Evolutionary conservation across 176 grass and related monocot species (phyloP), one percentile per base, ranked within the genome.

Genomic region (Oryza officinalis): DNA sequence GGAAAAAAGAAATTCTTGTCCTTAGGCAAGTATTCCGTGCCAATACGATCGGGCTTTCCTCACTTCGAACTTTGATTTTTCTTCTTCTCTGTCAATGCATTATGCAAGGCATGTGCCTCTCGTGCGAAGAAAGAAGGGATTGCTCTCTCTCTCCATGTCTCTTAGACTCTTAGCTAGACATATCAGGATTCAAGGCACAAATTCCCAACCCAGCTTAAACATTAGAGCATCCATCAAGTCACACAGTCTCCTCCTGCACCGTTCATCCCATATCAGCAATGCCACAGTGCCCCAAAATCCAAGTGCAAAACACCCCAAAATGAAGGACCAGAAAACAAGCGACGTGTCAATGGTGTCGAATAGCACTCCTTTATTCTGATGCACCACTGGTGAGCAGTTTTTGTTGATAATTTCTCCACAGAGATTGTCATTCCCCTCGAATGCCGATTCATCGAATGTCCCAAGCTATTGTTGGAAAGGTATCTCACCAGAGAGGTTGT

Each of bases 401-500:
- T 27, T 64, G 23, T 26, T 64, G 61, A 64, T 26, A 13, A 64
- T 64, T 64, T 65, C 63, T 2, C 63, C 63, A 10, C 63, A 65
- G 3, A 69, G 67, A 4, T 69, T n/a, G 7, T 35, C 18, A 28
- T 69, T 69, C 33, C 67, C 67, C 8, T 40, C 27, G 17, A 35
- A 69, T 13, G 31, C 14, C 13, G 28, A 3, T 17, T 35, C 32
- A 8, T 37, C 32, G 8, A 69, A 69, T 7, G 67, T 69, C 5
- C 15, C 13, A 31, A 88, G 69, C 44, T 88, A 64, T 18, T 63
- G 46, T 4, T 12, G 5, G 3, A 28, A 35, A 0, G 72, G 86
- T 41, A 88, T 83, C 33, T 12, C 25, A 30, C 72, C 86, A 5
- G 33, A 44, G 3, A 83, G 57, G 41, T 46, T 38, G 28, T 87